Base-by-base conservation (phyloP, 805 yeast genomes). In the Dipodascopsis uninucleata region DNA sequence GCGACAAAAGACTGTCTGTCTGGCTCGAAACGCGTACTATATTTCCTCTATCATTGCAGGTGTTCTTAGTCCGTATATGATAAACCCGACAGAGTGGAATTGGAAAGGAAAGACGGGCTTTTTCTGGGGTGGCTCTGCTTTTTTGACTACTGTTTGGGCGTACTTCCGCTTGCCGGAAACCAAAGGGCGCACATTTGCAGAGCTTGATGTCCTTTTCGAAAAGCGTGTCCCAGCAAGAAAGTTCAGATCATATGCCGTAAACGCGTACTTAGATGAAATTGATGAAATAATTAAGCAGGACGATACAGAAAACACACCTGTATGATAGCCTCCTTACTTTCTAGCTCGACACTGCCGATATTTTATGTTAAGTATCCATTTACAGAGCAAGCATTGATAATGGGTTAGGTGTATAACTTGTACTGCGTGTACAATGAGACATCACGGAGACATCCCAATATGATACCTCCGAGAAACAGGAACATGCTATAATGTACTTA, bases 131-230 rank as follows among this genome's bases (percentile, higher is more conserved):
- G 78, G 68, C 0, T 56, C 59, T 14, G 59, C 64, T 14, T 33
- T 64, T 4, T 2, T 61, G 12, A 56, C 65, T 16, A 20, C 69
- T 7, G 49, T 64, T 31, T 75, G 78, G 77, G 62, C 69, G 28
- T 71, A 64, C 61, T 71, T 75, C 61, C 71, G 74, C 40, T 64
- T 78, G 39, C 85, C 85, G 5, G 85, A 79, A 60, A 75, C 82
- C 24, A 68, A 69, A 53, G 72, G 71, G 37, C 70, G 79, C 61
- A 75, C 83, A 0, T 77, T 68, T 57, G 80, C 78, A 39, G 84
- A 79, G 57, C 65, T 79, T 58, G 83, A 79, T 61, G 63, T 66
- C 43, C 64, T 79, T 65, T 79, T 78, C 61, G 66, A 49, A 36
- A 48, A 55, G 49, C 53, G 57, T 43, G 55, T 55, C 42, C 49